Base-by-base conservation (phyloP, 2,329 filamentous ascomycete species). In the Fusarium chaquense region DNA sequence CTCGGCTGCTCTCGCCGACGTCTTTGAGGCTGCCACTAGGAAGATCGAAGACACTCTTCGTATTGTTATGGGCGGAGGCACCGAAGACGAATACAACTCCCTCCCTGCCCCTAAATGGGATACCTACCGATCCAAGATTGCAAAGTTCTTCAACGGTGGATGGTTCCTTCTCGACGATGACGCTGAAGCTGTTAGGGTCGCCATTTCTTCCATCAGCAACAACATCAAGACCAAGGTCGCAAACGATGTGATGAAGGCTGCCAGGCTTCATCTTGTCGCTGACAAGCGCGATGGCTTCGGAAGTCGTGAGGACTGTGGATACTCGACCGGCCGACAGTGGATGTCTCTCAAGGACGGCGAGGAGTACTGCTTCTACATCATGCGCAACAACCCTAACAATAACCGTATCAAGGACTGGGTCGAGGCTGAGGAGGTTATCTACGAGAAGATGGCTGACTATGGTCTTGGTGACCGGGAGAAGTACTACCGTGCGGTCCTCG, bases 301-400 rank as follows among this genome's bases (percentile, higher is more conserved):
- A 5, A 44, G 35, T 9, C 63, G 49, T 1, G 64, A 67, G 51
- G 56, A 56, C 5, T 67, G 64, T 30, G 62, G 64, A 4, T 66
- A 40, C 13, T 43, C 51, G 4, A 10, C 56, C 5, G 65, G 67
- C 8, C 65, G 67, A 5, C 65, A 69, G 45, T 70, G 67, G 67
- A 41, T 70, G 26, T 28, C 41, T 20, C 65, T 70, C 33, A 62
- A 62, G 36, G 35, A 55, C 2, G 67, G 53, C 1, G 53, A 66
- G 1, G 62, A 66, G 11, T 66, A 70, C 26, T 70, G 65, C 46
- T 70, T 69, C 26, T 70, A 70, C n/a, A 53, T 70, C 11, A 64
- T 62, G 67, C 59, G 58, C 6, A 51, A 51, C 22, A 51, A 51
- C 3, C 47, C 47, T 8, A 51, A 51, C 33, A 38, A 38, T 18